Percentiles rank a stretch among this genome's conserved stretches.
Conservation (phyloP, 2,329 filamentous ascomycete genomes). For the Colletotrichum limetticola region DNA sequence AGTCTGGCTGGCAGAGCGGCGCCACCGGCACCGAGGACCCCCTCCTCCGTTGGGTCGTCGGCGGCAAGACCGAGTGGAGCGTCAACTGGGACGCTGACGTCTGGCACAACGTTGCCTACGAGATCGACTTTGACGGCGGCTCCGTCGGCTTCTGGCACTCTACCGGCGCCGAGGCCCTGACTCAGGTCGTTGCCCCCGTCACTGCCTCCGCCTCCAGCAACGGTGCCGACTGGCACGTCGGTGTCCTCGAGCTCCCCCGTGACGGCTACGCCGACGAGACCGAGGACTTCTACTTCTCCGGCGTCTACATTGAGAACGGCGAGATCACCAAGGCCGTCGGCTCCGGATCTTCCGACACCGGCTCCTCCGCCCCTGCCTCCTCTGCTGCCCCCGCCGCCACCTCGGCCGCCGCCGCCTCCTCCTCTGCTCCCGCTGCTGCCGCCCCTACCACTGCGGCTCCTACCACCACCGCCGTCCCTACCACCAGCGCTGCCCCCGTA, state of each 20-base stretch:
- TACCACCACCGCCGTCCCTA: constrained; percentile 12
- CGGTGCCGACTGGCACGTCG: constrained; percentile 79
- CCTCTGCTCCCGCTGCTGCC: constrained; percentile 3
- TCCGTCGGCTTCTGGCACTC: constrained; percentile 78
- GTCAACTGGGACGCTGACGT: constrained; percentile 69
- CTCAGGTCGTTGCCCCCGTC: constrained; percentile 69
- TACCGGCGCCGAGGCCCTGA: constrained; percentile 67
- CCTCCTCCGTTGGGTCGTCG: constrained; percentile 73
- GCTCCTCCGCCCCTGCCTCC: constrained; percentile 1
- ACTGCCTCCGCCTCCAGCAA: constrained; percentile 71
- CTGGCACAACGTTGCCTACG: constrained; percentile 82
- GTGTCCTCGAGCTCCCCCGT: constrained; percentile 73
- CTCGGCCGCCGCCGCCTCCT: constrained; percentile 5
- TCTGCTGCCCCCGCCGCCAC: constrained; percentile 10
- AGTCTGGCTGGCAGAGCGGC: constrained; percentile 71
- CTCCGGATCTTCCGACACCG: constrained; percentile 20
- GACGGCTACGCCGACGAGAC: constrained; percentile 61
- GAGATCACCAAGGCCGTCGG: constrained; percentile 44
- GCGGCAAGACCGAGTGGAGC: constrained; percentile 71
- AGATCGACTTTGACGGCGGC: constrained; percentile 73
- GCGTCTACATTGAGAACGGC: constrained; percentile 73
- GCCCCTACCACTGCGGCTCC: constrained; percentile 12
- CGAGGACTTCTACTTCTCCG: constrained; percentile 79
- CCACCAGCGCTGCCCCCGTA: constrained; percentile 27
- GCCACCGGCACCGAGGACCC: constrained; percentile 56